Percentiles rank a stretch among this genome's conserved stretches.
phyloP scores from a whole-genome alignment of 1,139 yeast genomes.

The Pichia sp. region DNA sequence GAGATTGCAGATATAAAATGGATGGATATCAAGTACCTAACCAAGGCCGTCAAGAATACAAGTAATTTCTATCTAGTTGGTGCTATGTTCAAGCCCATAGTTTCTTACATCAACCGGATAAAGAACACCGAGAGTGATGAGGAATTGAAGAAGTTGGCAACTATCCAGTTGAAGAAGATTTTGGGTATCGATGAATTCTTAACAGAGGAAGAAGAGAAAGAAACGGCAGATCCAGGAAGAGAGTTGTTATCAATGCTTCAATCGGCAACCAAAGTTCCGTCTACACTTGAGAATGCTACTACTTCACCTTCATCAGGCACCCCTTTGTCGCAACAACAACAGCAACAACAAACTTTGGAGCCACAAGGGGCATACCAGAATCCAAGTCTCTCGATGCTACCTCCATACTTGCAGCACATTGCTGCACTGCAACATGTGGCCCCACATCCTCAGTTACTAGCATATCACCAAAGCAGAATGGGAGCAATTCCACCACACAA shows the following conservation, averaged over 20 bases:
- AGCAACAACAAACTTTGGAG: conserved; percentile 11
- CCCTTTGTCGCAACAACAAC: conserved; percentile 6
- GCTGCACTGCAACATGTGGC: no score
- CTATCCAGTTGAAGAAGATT: conserved; percentile 52
- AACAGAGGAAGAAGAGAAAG: conserved; percentile 17
- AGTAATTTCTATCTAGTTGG: conserved; percentile 50
- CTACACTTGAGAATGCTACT: not conserved
- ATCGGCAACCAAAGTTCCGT: conserved; percentile 28
- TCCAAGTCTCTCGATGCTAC: not conserved
- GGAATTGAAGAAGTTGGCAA: conserved; percentile 49
- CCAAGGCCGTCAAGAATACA: conserved; percentile 29
- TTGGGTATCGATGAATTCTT: conserved; percentile 45
- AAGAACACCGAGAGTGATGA: conserved; percentile 42
- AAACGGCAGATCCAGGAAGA: conserved; percentile 60
- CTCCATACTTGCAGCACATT: no score
- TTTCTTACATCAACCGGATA: conserved; percentile 45
- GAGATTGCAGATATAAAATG: conserved; percentile 74
- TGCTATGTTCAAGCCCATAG: conserved; percentile 55
- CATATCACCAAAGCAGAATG: conserved; percentile 9
- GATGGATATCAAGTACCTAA: conserved; percentile 42
- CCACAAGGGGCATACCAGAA: conserved; percentile 1
- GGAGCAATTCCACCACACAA: conserved; percentile 16
- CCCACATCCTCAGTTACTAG: conserved; percentile 11
- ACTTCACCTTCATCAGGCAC: not conserved
- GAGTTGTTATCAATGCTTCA: conserved; percentile 62